Evolutionary conservation across 331 rosid species (phyloP).

Genomic region (Pyrus hybrid): DNA sequence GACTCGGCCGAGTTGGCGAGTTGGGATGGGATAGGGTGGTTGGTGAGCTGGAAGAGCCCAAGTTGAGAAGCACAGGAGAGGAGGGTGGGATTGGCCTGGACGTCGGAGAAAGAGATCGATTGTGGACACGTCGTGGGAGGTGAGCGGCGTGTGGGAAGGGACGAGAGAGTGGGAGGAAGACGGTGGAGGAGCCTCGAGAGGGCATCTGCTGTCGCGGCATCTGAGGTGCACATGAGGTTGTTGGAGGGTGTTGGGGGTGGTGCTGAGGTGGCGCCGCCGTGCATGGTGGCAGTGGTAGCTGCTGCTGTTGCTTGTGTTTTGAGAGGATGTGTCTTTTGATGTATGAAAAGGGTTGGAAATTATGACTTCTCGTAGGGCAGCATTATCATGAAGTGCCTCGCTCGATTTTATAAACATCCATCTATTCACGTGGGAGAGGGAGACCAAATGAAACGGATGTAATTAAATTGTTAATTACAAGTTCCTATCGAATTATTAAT

Average conservation of each 20-base stretch:
- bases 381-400: neutral
- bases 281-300: slow-evolving; percentile 19
- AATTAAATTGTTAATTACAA: too few species aligned
- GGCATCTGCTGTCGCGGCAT: slow-evolving; percentile 44
- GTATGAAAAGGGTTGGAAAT: neutral
- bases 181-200: slow-evolving; percentile 70
- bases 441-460: too few species aligned
- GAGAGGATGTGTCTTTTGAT: slow-evolving; percentile 46
- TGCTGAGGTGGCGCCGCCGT: slow-evolving; percentile 71
- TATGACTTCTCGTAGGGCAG: neutral
- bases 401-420: too few species aligned
- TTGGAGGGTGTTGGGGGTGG: slow-evolving; percentile 82
- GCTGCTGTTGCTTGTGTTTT: slow-evolving; percentile 37
- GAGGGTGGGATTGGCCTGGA: neutral
- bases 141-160: slow-evolving; percentile 52
- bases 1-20: slow-evolving; percentile 71
- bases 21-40: slow-evolving; percentile 39
- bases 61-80: slow-evolving; percentile 36
- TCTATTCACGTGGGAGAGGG: too few species aligned
- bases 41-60: slow-evolving; percentile 65
- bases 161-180: slow-evolving; percentile 58
- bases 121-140: slow-evolving; percentile 43
- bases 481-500: too few species aligned
- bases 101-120: slow-evolving; percentile 33
- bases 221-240: slow-evolving; percentile 30